phyloP scores from a whole-genome alignment of 1,284 basidiomycete species.

The Pyrrhoderma noxium region DNA sequence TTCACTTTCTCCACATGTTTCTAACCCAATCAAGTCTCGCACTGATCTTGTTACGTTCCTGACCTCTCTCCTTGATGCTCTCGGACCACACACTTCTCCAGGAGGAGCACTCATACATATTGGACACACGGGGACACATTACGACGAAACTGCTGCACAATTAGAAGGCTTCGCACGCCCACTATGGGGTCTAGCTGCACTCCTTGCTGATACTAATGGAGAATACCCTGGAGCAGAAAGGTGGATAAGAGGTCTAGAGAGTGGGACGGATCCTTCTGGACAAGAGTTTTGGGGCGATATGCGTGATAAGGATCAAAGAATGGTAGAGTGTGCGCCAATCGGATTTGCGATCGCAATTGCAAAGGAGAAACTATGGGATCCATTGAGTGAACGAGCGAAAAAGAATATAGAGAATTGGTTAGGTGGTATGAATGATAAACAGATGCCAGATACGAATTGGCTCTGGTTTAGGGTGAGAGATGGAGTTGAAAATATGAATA shows the following conservation, averaged over 20 bases:
- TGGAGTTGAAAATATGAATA: too few relatives aligned
- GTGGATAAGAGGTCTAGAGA: conserved; percentile 61
- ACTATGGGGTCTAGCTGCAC: conserved; percentile 65
- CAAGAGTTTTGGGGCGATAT: conserved; percentile 73
- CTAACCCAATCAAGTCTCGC: conserved; percentile 54
- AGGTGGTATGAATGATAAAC: conserved; percentile 69
- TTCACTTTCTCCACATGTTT: conserved; percentile 36
- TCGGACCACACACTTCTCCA: conserved; percentile 61
- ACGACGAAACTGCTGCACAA: conserved; percentile 65
- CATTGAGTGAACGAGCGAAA: conserved; percentile 46
- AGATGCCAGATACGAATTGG: conserved; percentile 73
- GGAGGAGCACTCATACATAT: conserved; percentile 66
- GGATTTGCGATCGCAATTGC: conserved; percentile 66
- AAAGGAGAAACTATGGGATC: conserved; percentile 59
- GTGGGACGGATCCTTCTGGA: conserved; percentile 56
- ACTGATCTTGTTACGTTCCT: conserved; percentile 52
- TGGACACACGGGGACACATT: conserved; percentile 69
- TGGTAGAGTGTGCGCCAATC: conserved; percentile 78
- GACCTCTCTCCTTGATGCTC: conserved; percentile 54
- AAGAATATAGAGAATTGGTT: conserved; percentile 59
- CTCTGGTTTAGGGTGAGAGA: conserved; percentile 72
- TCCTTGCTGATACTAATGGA: conserved; percentile 53
- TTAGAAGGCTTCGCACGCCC: conserved; percentile 73
- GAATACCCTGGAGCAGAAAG: conserved; percentile 46
- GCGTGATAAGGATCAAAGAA: conserved; percentile 69